These are phyloP conservation scores for Diaporthe eres DNA, from an alignment of 2,329 filamentous ascomycete species.

Conservation along the genomic window DNA sequence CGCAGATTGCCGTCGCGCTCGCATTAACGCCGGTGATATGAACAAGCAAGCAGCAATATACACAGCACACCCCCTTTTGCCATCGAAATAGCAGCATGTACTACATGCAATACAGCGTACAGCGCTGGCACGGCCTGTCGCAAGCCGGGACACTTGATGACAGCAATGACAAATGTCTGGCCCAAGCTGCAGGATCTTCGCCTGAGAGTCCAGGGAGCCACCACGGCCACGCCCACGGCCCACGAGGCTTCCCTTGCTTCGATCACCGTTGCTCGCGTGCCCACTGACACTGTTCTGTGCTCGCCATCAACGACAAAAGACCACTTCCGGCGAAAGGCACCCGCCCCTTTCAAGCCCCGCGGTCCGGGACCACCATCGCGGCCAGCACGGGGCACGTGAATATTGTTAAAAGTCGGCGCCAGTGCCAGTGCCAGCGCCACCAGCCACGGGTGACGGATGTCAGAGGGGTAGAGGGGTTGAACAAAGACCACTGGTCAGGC, in stretches of 20 bases:
- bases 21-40: constrained; percentile 19
- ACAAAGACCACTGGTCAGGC: constrained; percentile 7
- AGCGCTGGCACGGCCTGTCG: background rate
- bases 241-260: constrained; percentile 2
- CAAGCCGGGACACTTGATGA: background rate
- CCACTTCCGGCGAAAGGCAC: background rate
- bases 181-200: background rate
- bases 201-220: background rate
- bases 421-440: background rate
- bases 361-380: background rate
- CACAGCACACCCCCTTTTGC: constrained; percentile 10
- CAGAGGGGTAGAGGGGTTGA: background rate
- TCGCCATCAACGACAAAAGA: background rate
- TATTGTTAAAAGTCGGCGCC: background rate
- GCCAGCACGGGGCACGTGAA: constrained; percentile 27
- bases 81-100: constrained; percentile 17
- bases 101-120: background rate
- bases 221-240: background rate
- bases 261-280: background rate
- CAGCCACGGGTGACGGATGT: background rate
- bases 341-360: background rate
- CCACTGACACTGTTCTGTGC: background rate
- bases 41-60: constrained; percentile 8
- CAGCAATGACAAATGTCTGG: constrained; percentile 17
- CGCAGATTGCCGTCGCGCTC: constrained; percentile 25